Base-by-base conservation (phyloP, 306 rosid species). In the Prosopis cineraria region DNA sequence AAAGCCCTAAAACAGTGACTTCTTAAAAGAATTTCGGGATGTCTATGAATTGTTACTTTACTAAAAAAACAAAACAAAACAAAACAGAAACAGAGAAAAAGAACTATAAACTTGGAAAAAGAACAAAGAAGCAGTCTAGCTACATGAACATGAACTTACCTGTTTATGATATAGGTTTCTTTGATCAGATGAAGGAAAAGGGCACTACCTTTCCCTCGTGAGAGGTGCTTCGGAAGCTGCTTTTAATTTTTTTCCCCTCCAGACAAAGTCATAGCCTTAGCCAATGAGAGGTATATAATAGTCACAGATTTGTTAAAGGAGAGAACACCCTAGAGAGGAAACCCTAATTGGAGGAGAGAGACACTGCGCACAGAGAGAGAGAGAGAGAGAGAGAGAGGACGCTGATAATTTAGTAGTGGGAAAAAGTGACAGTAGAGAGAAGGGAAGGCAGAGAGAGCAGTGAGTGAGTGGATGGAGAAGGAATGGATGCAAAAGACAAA, bases 401-500 rank as follows among this genome's bases (percentile, higher is more conserved):
- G 20, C n/a, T 40, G 72, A 67, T 67, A 67, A 67, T 67, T 67
- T 67, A 22, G 72, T 67, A 67, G 72, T 12, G 70, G 27, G 69
- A 65, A 71, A 82, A 65, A 37, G 72, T 75, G 85, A 44, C 73
- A 66, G 86, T 63, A 68, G 83, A 68, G 82, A 58, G 81, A 68
- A 62, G 86, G 86, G 68, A 80, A 84, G 84, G 77, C 80, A 77
- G 87, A 71, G 72, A 85, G 82, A 83, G 90, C 84, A 65, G 70
- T 19, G 70, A 64, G 70, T 83, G 87, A 82, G 98, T 94, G 97
- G 93, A 90, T 87, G 93, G 91, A 84, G 96, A 88, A 85, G 93
- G 89, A 85, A 88, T 89, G 90, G 91, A 85, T 84, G 93, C 90
- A 91, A 92, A 89, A 92, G 93, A 95, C 96, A 95, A 87, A 88